Conservation (phyloP, 2,329 filamentous ascomycete species). For the Penicillium sp. region DNA sequence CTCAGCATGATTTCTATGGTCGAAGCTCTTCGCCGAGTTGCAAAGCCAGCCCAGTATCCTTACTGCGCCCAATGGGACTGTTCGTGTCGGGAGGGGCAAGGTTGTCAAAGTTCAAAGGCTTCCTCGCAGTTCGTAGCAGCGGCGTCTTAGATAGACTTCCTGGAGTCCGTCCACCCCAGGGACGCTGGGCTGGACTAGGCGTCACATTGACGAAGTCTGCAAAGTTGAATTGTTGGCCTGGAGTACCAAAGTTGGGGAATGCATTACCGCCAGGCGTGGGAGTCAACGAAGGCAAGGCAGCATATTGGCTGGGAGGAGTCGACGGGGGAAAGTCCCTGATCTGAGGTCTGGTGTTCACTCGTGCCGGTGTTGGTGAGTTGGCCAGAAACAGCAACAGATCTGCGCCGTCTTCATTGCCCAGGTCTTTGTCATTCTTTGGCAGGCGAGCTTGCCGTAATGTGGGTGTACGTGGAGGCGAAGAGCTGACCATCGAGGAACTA, state of each 20-base stretch:
- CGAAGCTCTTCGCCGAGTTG: conserved; percentile 63
- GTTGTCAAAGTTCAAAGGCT: conserved; percentile 78
- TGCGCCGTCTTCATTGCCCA: conserved; percentile 71
- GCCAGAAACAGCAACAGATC: conserved; percentile 80
- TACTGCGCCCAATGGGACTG: conserved; percentile 38
- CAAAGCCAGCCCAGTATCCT: conserved; percentile 56
- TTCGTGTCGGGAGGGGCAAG: conserved; percentile 55
- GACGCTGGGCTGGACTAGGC: conserved; percentile 85
- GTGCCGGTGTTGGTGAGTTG: conserved; percentile 83
- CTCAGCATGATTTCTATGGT: conserved; percentile 31
- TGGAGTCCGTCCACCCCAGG: conserved; percentile 63
- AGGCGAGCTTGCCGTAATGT: conserved; percentile 55
- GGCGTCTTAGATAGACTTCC: conserved; percentile 62
- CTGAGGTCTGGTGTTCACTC: conserved; percentile 46
- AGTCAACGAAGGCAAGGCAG: conserved; percentile 48
- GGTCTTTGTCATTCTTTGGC: conserved; percentile 48
- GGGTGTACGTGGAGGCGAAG: conserved; percentile 85
- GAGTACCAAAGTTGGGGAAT: conserved; percentile 71
- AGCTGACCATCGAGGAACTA: conserved; percentile 55
- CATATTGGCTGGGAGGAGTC: conserved; percentile 68
- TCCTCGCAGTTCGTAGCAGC: conserved; percentile 64
- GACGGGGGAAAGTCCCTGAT: conserved; percentile 59
- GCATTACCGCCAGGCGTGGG: conserved; percentile 64
- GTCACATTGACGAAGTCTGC: conserved; percentile 97
- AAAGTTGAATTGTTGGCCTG: conserved; percentile 85